A percentile compares a stretch with the other conserved stretches of the same genome.
These are phyloP conservation scores for Calonectria ilicicola DNA, from an alignment of 2,329 filamentous ascomycete species.

Conservation along the genomic window DNA sequence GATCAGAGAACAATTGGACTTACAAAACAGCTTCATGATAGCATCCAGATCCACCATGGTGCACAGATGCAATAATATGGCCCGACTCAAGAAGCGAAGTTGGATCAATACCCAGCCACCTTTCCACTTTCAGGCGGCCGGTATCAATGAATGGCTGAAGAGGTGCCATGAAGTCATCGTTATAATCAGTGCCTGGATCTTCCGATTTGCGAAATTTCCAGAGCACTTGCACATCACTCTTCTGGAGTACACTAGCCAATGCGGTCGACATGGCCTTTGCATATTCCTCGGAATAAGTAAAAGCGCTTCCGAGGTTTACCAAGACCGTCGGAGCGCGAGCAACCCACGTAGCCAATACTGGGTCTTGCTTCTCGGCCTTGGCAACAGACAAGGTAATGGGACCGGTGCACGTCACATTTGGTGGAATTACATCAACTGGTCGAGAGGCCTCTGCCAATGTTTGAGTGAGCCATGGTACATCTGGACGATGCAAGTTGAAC, in stretches of 20 bases:
- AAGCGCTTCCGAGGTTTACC: conserved; percentile 60
- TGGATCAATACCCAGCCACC: background rate
- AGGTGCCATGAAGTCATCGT: background rate
- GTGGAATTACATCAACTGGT: conserved; percentile 53
- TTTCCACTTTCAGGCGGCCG: background rate
- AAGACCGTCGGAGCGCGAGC: conserved; percentile 55
- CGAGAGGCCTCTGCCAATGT: conserved; percentile 39
- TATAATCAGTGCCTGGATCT: background rate
- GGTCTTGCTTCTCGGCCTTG: conserved; percentile 52
- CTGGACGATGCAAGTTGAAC: conserved; percentile 33
- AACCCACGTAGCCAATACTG: conserved; percentile 58
- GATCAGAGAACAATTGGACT: background rate
- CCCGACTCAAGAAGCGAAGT: background rate
- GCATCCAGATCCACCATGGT: background rate
- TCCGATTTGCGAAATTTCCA: background rate
- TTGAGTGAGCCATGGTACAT: conserved; percentile 41
- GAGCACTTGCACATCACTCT: background rate
- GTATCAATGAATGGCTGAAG: background rate
- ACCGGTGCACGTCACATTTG: conserved; percentile 45
- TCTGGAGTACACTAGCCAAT: background rate
- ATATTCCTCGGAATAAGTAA: conserved; percentile 38
- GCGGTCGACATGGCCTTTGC: conserved; percentile 44
- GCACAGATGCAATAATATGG: background rate
- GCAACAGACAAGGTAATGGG: conserved; percentile 57
- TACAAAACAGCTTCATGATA: background rate